Evolutionary conservation across 1,284 basidiomycete genomes (phyloP), one percentile per base, ranked within the genome.

Genomic region (Rhodotorula sp.): DNA sequence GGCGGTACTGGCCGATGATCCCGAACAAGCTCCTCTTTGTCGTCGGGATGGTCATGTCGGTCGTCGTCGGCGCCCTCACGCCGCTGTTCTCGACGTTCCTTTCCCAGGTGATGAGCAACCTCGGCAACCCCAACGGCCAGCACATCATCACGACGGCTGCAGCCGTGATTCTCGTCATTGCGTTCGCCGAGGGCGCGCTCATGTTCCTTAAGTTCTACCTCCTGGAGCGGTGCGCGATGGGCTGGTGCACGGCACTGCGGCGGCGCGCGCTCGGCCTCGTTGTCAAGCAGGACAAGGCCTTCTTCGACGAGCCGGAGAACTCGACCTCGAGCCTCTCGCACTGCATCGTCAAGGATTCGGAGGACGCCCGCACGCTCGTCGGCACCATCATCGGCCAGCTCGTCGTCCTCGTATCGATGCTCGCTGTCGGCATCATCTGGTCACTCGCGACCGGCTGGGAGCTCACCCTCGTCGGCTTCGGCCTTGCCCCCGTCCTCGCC

Each of bases 51-150:
- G 2, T 88, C 68, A 80, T 87, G 46, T 88, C 88, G 66, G 75
- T 94, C 46, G 81, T 86, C 46, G 90, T 88, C 71, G 95, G 95
- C 36, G 86, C 90, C 0, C 88, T 91, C 83, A 96, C 92, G 0
- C 96, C 96, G 0, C 77, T 96, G 57, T 99, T 98, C 85, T 95
- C 95, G 0, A 93, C 86, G 83, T 86, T 94, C 74, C 88, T 98
- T 72, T 91, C 93, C 21, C 86, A 87, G 44, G 86, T 98, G 37
- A 86, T 98, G 78, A 88, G 88, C 77, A 86, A 90, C 73, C 89
- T 92, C 61, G 91, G 90, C 58, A 89, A 88, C 0, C 81, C 84
- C 10, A 83, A 89, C 77, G 81, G 67, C 7, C 22, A 44, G 10
- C 21, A 51, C 7, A 87, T 87, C 15, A 85, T 93, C 75, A 87